Evolutionary conservation across 805 yeast genomes (phyloP).

Genomic region (Saccharomycopsis sp.): DNA sequence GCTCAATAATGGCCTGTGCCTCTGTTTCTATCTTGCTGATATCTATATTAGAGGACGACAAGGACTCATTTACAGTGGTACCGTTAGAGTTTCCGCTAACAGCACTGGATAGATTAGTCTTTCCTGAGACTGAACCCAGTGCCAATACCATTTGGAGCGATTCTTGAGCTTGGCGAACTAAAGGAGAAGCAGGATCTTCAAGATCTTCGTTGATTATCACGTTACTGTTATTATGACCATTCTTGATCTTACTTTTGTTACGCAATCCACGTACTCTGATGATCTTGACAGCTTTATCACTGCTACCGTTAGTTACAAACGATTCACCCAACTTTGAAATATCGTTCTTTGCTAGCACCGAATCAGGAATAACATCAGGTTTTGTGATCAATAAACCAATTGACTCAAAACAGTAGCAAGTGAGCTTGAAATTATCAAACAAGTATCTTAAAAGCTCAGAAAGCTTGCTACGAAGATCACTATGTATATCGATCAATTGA

Average conservation of each 20-base stretch:
- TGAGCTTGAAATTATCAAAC: conserved; percentile 36
- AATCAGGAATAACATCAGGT: conserved; percentile 26
- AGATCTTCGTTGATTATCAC: conserved; percentile 37
- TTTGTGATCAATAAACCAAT: conserved; percentile 67
- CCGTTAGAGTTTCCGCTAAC: not conserved
- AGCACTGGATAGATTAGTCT: not conserved
- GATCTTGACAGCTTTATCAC: conserved; percentile 38
- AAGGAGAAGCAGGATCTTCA: conserved; percentile 29
- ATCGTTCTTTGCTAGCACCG: conserved; percentile 4
- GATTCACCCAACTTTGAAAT: conserved; percentile 19
- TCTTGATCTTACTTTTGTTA: conserved; percentile 35
- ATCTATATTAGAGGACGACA: not conserved
- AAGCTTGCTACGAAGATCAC: conserved; percentile 31
- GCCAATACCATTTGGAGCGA: not conserved
- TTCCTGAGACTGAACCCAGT: not conserved
- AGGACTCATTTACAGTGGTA: conserved; percentile 2
- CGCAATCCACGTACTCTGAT: conserved; percentile 77
- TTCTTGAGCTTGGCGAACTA: conserved; percentile 31
- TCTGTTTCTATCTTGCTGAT: conserved; percentile 18
- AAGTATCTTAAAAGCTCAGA: conserved; percentile 38
- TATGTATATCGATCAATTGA: conserved; percentile 30
- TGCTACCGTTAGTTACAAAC: conserved; percentile 1
- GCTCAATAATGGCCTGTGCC: conserved; percentile 10
- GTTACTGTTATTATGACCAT: conserved; percentile 29
- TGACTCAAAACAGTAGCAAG: conserved; percentile 58